Percentiles rank a stretch among this genome's conserved stretches.
phyloP scores from a whole-genome alignment of 1,284 basidiomycete species.

The Rhodotorula mucilaginosa region DNA sequence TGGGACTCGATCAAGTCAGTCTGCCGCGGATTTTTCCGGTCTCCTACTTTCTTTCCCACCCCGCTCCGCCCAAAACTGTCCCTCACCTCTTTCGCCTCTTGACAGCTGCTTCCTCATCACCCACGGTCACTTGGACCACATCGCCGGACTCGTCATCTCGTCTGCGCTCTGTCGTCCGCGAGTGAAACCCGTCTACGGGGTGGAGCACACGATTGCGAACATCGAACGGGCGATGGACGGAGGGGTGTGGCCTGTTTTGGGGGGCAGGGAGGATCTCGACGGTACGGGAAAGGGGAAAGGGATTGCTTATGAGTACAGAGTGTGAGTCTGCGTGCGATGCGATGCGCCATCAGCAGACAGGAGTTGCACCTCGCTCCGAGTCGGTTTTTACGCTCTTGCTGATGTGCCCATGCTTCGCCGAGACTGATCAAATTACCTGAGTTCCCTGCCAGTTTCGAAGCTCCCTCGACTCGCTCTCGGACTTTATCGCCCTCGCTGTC shows the following conservation, averaged over 20 bases:
- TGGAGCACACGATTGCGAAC: constrained; percentile 40
- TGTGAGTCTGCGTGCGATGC: constrained; percentile 25
- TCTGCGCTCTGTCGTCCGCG: constrained; percentile 31
- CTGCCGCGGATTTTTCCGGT: no score
- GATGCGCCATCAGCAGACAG: background rate
- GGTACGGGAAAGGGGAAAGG: constrained; percentile 18
- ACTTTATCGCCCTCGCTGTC: constrained; percentile 52
- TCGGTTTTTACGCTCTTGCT: no score
- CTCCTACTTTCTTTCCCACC: no score
- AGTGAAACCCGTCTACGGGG: constrained; percentile 39
- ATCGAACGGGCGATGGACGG: constrained; percentile 42
- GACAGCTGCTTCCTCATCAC: constrained; percentile 38
- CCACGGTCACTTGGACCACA: constrained; percentile 45
- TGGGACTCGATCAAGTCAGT: constrained; percentile 34
- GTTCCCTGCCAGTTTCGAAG: constrained; percentile 4
- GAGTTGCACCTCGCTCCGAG: no score
- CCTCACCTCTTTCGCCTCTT: background rate
- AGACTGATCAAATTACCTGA: no score
- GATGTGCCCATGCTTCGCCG: no score
- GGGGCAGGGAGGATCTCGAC: constrained; percentile 26
- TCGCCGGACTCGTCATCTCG: constrained; percentile 42
- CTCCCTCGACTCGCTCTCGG: constrained; percentile 7
- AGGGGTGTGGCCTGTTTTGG: constrained; percentile 44
- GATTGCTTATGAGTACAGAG: constrained; percentile 36
- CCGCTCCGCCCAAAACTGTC: background rate